Evolutionary conservation across 1,284 basidiomycete species (phyloP), one percentile per base, ranked within the genome.

Genomic region (Takashimella koratensis): DNA sequence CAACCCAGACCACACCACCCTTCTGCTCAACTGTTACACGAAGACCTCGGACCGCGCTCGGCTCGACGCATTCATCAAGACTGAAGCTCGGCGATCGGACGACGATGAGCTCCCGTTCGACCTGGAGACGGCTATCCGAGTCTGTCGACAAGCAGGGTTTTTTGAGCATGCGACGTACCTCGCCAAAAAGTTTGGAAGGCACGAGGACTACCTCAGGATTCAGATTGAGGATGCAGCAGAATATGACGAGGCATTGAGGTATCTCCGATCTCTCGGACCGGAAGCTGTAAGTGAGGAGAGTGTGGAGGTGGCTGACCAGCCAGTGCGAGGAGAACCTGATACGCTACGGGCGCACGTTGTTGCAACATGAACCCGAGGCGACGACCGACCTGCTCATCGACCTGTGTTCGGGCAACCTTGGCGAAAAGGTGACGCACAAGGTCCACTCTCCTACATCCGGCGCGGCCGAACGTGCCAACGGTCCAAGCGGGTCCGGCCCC

Each of bases 61-160:
- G 10, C 83, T 98, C 1, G 92, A 98, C 66, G 84, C 81, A 51
- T 98, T 99, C 75, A 90, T 98, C 78, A 90, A 89, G 73, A 86
- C 88, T 1, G 88, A 91, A 68, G 84, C 87, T 2, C 68, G 77
- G 23, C 53, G 67, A 23, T 60, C 76, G 67, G 56, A 67, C 74
- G 62, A 68, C 73, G 82, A 84, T 46, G 90, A 90, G 65, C 81
- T 95, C 1, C 93, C 93, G 0, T 98, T 98, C 66, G 96, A 99
- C 68, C 81, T 99, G 27, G 93, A 95, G 54, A 98, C 95, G 0
- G 96, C 93, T 0, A 97, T 98, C 57, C 82, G 91, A 1, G 95
- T 98, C 10, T 98, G 94, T 71, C 82, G 95, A 20, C 95, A 98
- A 73, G 95, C 92, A 0, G 91, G 93, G 0, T 98, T 96, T 75